Percentiles rank a stretch among this genome's conserved stretches.
These are phyloP conservation scores for Dactylorhiza incarnata DNA, from an alignment of 106 monocot species.

Conservation along the genomic window DNA sequence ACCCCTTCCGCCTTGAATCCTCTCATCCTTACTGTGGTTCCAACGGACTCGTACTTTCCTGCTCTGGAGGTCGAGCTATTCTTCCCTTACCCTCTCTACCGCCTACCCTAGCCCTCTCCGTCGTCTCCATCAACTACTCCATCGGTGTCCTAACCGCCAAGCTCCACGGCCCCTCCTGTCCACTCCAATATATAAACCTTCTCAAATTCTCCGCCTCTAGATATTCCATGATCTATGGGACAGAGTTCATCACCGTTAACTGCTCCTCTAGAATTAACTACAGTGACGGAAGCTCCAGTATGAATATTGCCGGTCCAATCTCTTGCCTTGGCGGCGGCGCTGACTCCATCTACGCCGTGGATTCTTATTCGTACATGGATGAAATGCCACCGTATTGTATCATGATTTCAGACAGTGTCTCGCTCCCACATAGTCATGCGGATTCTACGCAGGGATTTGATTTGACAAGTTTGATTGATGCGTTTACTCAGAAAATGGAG, in stretches of 20 bases:
- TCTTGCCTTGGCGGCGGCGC: constrained; percentile 7
- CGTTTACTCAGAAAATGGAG: not conserved
- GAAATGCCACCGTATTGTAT: not conserved
- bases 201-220: not conserved
- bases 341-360: not conserved
- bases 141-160: not conserved
- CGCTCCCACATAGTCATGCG: not conserved
- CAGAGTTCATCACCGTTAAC: not conserved
- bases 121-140: constrained; percentile 13
- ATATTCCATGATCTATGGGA: not conserved
- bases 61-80: constrained; percentile 6
- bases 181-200: constrained; percentile 5
- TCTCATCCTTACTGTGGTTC: constrained; percentile 1
- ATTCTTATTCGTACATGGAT: not conserved
- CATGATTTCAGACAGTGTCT: not conserved
- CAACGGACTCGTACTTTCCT: not conserved
- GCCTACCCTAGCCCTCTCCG: not conserved
- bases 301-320: not conserved
- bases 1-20: constrained; percentile 6
- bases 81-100: not conserved
- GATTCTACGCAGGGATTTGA: too few relatives aligned
- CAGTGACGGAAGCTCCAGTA: too few relatives aligned
- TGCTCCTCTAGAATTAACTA: not conserved
- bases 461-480: not conserved
- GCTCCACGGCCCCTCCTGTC: not conserved